Evolutionary conservation across 2,329 filamentous ascomycete species (phyloP), one percentile per base, ranked within the genome.

Genomic region (Exophiala sideris): DNA sequence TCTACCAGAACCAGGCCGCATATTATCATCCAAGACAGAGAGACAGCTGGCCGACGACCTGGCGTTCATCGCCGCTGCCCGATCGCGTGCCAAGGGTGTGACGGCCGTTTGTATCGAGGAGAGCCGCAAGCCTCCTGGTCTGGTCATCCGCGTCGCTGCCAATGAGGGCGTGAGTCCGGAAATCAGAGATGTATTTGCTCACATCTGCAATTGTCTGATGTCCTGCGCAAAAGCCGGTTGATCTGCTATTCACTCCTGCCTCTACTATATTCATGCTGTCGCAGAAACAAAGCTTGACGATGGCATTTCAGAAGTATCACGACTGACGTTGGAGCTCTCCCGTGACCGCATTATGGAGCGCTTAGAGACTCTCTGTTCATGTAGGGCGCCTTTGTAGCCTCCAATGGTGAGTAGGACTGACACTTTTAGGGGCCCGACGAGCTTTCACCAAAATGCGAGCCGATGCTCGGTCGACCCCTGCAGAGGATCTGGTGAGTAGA

Each of bases 31-130:
- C 10, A 32, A 51, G 11, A 51, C 50, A n/a, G 67, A 70, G 52
- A 59, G 64, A 48, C 55, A 55, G 36, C 48, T 70, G 8, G 63
- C 65, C 1, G 60, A 67, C 50, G 65, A 69, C 47, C 57, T 69
- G 52, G 67, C 67, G 12, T 66, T 64, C 45, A 51, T 70, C 18
- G 66, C 58, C 9, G 65, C 67, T 6, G 60, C 62, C 16, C 57
- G 66, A 44, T 57, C 66, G 57, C 65, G 61, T 1, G 62, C 60
- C 0, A 57, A 64, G 16, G 62, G 54, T 24, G 66, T 68, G 2
- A 61, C 66, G 29, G 67, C 68, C 1, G 62, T 65, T n/a, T 65
- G 67, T 32, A 52, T 70, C 7, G 66, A 69, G 50, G 63, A 69
- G 40, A 14, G 54, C 14, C 40, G 36, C 20, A 40, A 48, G 6